Percentiles rank a stretch among this genome's conserved stretches.
Conservation (phyloP, 1,139 yeast genomes). For the Hansenula sp. region DNA sequence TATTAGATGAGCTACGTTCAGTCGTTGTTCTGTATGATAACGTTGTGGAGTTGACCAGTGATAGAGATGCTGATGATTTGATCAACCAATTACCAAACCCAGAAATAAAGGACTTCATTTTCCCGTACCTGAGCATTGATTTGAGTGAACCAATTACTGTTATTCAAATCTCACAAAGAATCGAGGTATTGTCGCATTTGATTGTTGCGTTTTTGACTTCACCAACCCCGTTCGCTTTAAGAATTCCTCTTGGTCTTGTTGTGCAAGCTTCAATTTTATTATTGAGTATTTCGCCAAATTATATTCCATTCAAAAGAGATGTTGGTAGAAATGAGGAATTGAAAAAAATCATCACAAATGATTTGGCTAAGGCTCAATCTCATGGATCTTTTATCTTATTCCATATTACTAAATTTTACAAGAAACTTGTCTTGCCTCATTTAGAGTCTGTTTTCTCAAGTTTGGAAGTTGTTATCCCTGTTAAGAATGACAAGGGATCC, state of each 20-base stretch:
- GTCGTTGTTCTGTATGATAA: slow-evolving; percentile 52
- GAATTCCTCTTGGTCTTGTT: slow-evolving; percentile 54
- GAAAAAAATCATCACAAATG: slow-evolving; percentile 35
- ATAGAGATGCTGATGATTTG: slow-evolving; percentile 38
- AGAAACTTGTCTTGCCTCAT: slow-evolving; percentile 47
- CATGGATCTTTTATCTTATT: slow-evolving; percentile 41
- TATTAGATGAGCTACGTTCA: slow-evolving; percentile 47
- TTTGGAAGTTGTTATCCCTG: slow-evolving; percentile 52
- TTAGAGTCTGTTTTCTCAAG: slow-evolving; percentile 43
- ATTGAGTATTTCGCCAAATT: slow-evolving; percentile 49
- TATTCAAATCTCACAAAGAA: slow-evolving; percentile 45
- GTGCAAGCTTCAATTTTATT: slow-evolving; percentile 47
- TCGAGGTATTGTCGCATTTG: slow-evolving; percentile 42
- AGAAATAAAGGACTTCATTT: slow-evolving; percentile 27
- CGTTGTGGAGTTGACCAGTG: slow-evolving; percentile 54
- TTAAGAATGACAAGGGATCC: slow-evolving; percentile 23
- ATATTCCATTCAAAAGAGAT: slow-evolving; percentile 53
- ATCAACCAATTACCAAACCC: slow-evolving; percentile 33
- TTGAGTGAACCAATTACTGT: slow-evolving; percentile 50
- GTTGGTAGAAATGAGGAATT: slow-evolving; percentile 47
- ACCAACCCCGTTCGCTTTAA: slow-evolving; percentile 44
- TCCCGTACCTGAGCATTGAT: slow-evolving; percentile 52
- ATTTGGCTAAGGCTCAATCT: slow-evolving; percentile 42
- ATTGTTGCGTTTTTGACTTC: slow-evolving; percentile 41
- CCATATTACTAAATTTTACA: slow-evolving; percentile 35